Evolutionary conservation across 106 monocot species (phyloP).

Genomic region (Dendrobium catenatum): DNA sequence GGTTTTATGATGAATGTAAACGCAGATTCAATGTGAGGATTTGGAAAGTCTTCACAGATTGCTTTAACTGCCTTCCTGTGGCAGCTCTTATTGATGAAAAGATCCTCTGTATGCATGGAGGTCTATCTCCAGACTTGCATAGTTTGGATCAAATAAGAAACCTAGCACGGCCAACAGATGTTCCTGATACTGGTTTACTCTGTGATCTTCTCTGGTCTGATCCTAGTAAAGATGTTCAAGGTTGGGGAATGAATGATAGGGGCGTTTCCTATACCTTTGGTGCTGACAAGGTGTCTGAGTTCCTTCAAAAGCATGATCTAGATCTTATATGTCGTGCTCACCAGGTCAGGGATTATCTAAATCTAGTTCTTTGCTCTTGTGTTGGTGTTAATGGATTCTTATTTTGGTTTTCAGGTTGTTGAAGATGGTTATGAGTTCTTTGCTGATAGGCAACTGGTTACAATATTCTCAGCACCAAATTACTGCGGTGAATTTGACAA

Average conservation of each 20-base stretch:
- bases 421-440: conserved; percentile 47
- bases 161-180: conserved; percentile 34
- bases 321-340: conserved; percentile 49
- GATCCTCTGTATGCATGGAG: conserved; percentile 52
- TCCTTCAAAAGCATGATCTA: conserved; percentile 38
- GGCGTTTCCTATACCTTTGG: conserved; percentile 45
- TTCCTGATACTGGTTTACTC: conserved; percentile 39
- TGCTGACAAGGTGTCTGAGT: conserved; percentile 30
- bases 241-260: conserved; percentile 35
- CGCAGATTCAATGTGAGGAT: conserved; percentile 30
- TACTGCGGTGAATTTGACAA: conserved; percentile 45
- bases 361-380: neutral
- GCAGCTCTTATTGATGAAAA: conserved; percentile 38
- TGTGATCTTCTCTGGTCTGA: conserved; percentile 57
- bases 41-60: conserved; percentile 41
- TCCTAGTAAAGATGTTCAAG: conserved; percentile 27
- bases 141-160: conserved; percentile 39
- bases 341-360: conserved; percentile 19
- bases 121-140: conserved; percentile 41
- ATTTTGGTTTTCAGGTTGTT: conserved; percentile 24
- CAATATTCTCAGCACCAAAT: conserved; percentile 43
- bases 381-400: neutral
- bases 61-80: conserved; percentile 52
- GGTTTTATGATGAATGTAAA: conserved; percentile 53
- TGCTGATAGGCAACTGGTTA: conserved; percentile 36